These are phyloP conservation scores for Chlamydomonas applanata DNA, from an alignment of 139 green algal genomes.

Conservation along the genomic window DNA sequence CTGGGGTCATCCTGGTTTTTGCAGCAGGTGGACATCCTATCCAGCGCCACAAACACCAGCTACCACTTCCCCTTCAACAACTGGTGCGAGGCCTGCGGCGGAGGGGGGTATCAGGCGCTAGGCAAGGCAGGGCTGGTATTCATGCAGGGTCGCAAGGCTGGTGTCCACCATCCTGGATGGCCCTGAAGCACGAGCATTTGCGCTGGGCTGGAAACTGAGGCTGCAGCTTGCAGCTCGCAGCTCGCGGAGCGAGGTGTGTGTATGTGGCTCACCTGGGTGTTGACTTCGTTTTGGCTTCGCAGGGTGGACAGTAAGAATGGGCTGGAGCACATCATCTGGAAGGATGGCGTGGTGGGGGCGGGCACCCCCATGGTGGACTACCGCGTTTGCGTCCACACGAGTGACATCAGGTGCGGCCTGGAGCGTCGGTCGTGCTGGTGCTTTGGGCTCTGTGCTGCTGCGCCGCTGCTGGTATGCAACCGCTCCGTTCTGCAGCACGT, in stretches of 20 bases:
- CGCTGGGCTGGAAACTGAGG: too few species aligned
- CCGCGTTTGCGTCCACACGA: conserved; percentile 35
- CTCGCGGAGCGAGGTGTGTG: too few species aligned
- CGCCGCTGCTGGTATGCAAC: neutral
- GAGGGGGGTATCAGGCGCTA: too few species aligned
- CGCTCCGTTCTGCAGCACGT: neutral
- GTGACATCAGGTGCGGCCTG: conserved; percentile 31
- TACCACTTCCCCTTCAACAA: conserved; percentile 36
- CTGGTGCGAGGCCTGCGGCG: conserved; percentile 9
- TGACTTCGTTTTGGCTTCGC: neutral
- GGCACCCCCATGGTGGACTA: conserved; percentile 30
- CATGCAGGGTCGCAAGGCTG: too few species aligned
- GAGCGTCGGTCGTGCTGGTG: too few species aligned
- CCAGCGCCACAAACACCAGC: conserved; percentile 22
- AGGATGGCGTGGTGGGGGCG: conserved; percentile 22
- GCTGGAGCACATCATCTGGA: conserved; percentile 40
- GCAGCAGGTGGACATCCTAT: conserved; percentile 26
- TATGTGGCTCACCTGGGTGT: neutral
- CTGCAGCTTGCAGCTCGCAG: too few species aligned
- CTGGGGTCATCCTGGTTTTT: conserved; percentile 42
- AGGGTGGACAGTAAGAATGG: conserved; percentile 42
- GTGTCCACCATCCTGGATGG: too few species aligned
- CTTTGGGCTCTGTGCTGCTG: neutral
- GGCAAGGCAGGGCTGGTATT: too few species aligned
- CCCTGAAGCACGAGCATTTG: too few species aligned